Evolutionary conservation across 441 rosid genomes (phyloP).

Genomic region (California macrophylla): DNA sequence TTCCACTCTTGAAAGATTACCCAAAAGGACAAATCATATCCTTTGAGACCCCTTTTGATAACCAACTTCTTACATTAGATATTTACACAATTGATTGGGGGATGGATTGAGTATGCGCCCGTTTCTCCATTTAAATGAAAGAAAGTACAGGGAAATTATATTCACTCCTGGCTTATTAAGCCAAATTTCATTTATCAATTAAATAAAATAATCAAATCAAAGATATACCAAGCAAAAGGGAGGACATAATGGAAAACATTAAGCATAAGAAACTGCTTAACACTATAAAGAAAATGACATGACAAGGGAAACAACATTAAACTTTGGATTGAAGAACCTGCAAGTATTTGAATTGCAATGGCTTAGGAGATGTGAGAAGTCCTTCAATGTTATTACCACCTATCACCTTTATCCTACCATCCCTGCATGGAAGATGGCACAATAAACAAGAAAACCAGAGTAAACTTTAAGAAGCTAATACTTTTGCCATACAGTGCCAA

Average conservation of each 20-base stretch:
- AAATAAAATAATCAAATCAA: not conserved
- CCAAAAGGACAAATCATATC: not conserved
- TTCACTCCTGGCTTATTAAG: not conserved
- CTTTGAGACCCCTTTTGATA: conserved; percentile 3
- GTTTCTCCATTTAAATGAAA: not conserved
- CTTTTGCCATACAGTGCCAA: not conserved
- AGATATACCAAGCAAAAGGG: not conserved
- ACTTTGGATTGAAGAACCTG: conserved; percentile 35
- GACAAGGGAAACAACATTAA: not conserved
- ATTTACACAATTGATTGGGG: not conserved
- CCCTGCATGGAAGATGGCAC: conserved; percentile 25
- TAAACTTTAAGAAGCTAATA: not conserved
- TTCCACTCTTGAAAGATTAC: not conserved
- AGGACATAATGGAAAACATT: not conserved
- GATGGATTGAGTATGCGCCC: conserved; percentile 13
- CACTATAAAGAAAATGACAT: not conserved
- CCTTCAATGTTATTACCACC: conserved; percentile 56
- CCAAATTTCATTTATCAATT: not conserved
- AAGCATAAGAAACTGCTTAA: not conserved
- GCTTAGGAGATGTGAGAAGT: conserved; percentile 49
- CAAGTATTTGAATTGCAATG: conserved; percentile 44
- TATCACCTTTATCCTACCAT: conserved; percentile 63
- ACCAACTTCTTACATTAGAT: conserved; percentile 8
- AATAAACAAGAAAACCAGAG: conserved; percentile 6
- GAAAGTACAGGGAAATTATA: not conserved